A percentile compares a stretch with the other conserved stretches of the same genome.
These are phyloP conservation scores for Stramenopiles sp. DNA, from an alignment of 352 stramenopile genomes.

Conservation along the genomic window DNA sequence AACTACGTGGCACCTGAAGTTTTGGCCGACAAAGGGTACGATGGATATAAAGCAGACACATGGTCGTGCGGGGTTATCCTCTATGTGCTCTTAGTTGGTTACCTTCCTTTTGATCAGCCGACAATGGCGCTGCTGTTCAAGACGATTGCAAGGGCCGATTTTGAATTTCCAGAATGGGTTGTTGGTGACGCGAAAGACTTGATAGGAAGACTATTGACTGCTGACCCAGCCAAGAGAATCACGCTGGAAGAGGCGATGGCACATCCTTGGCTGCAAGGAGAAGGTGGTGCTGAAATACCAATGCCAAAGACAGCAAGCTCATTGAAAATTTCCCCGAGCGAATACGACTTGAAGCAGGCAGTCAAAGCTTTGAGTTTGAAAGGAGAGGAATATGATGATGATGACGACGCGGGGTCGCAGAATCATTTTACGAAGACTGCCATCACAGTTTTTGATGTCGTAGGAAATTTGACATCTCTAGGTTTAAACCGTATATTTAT, in stretches of 20 bases:
- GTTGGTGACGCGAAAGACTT: constrained; percentile 74
- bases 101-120: constrained; percentile 59
- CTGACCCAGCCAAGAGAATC: constrained; percentile 24
- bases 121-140: constrained; percentile 78
- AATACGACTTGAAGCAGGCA: neutral
- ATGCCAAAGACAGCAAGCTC: neutral
- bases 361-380: neutral
- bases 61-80: constrained; percentile 41
- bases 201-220: constrained; percentile 27
- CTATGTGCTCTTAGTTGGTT: constrained; percentile 48
- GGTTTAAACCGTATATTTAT: neutral
- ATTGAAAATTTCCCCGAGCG: neutral
- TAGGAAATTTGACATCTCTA: neutral
- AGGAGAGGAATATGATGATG: neutral
- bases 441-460: neutral
- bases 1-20: constrained; percentile 34
- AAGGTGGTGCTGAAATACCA: neutral
- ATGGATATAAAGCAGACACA: constrained; percentile 34
- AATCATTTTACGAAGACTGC: neutral
- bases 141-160: constrained; percentile 78
- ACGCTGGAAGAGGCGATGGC: neutral
- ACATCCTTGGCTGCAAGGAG: neutral
- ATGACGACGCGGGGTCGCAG: neutral
- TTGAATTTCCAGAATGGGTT: constrained; percentile 80
- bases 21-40: constrained; percentile 26